Evolutionary conservation across 805 yeast genomes (phyloP), one percentile per base, ranked within the genome.

Genomic region (Millerozyma acaciae): DNA sequence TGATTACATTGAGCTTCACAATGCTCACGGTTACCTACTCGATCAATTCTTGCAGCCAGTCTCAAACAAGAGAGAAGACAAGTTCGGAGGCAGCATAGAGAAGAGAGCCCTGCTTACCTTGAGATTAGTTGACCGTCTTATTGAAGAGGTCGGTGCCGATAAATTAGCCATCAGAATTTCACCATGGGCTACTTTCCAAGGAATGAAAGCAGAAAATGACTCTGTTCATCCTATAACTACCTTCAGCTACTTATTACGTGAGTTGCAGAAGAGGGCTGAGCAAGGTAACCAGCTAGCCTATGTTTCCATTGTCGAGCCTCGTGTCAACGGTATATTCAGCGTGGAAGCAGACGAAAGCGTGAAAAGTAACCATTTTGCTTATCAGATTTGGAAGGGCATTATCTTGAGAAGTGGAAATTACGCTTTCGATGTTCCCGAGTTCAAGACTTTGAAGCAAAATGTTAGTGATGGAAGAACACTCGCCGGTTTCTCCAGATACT

Each of bases 1-100:
- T 38, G 73, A 66, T 40, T 55, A 51, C 28, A 44, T 66, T 13
- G 73, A 66, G 34, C 24, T 65, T 13, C 73, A 67, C 37, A 60
- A 57, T 22, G 69, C 68, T 5, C 58, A 63, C 42, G 72, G 71
- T 2, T 65, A 62, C 34, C 43, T 65, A 15, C 26, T 63, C 17
- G 68, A 67, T 36, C 60, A 58, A 30, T 65, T 67, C 36, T 35
- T 63, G 25, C 56, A 59, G 16, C 57, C 59, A 15, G 37, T 45
- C 27, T 48, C 58, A 20, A 65, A 67, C 40, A 16, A 47, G 14
- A 50, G 70, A 41, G 52, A 60, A 30, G 53, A 58, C 32, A 38
- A 49, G 26, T 60, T 58, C 40, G 65, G 65, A 23, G 64, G 65
- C 2, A 42, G 53, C 2, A 47, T 65, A 31, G 71, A 64, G 33